These are phyloP conservation scores for Austroboletus niveus DNA, from an alignment of 1,284 basidiomycete species.

Conservation along the genomic window DNA sequence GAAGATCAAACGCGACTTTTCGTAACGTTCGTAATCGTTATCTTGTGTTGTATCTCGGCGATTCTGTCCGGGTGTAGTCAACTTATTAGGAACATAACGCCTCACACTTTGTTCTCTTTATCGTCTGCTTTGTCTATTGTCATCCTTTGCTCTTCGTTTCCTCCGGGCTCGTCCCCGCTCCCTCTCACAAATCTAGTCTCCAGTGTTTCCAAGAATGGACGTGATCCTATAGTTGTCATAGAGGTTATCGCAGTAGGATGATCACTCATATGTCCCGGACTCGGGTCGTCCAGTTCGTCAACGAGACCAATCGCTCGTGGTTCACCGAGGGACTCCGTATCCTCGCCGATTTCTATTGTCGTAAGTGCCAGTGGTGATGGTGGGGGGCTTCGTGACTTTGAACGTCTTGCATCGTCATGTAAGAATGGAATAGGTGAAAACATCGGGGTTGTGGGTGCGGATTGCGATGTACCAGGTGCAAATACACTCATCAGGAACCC, in stretches of 20 bases:
- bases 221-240: constrained; percentile 50
- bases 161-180: constrained; percentile 32
- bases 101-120: constrained; percentile 55
- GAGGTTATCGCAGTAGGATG: constrained; percentile 68
- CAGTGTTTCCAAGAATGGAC: constrained; percentile 56
- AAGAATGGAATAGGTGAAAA: constrained; percentile 85
- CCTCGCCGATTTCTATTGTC: constrained; percentile 30
- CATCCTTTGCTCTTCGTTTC: constrained; percentile 27
- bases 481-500: constrained; percentile 41
- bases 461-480: constrained; percentile 43
- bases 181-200: constrained; percentile 66
- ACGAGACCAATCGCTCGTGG: constrained; percentile 65
- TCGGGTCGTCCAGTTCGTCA: constrained; percentile 79
- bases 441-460: constrained; percentile 69
- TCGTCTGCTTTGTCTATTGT: constrained; percentile 53
- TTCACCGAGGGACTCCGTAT: constrained; percentile 31
- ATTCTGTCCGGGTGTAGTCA: not conserved
- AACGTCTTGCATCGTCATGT: constrained; percentile 72
- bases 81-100: not conserved
- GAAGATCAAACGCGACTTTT: constrained; percentile 63
- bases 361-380: constrained; percentile 65
- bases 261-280: constrained; percentile 78
- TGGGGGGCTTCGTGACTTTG: constrained; percentile 71
- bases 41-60: not conserved
- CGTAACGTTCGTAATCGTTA: constrained; percentile 10